Base-by-base conservation (phyloP, 2,329 filamentous ascomycete species). In the Dothideomycetidae sp. region DNA sequence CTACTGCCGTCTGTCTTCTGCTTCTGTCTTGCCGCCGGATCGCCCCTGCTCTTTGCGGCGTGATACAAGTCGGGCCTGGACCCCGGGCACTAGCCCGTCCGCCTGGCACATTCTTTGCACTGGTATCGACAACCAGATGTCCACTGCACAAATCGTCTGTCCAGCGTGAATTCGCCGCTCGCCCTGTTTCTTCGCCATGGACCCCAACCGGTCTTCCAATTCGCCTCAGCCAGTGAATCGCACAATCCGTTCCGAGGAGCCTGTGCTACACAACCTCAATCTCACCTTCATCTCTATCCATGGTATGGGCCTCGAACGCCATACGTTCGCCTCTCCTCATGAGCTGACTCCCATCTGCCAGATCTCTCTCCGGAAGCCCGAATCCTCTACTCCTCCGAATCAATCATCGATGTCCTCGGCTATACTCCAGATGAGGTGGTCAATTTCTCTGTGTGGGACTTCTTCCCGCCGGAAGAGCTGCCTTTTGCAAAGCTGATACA, bases 211-310 rank as follows among this genome's bases (percentile, higher is more conserved):
- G 14, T 29, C 29, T 19, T 31, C 36, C 19, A 5, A 21, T 29
- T 38, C 36, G 29, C 36, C 33, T 14, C 18, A 26, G 9, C 21
- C 17, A 16, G 12, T 9, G 18, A 19, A 36, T 29, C 19, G 28
- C 23, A 38, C 36, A 28, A 12, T 38, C 3, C 13, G 31, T 5
- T 11, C 36, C 30, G 36, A 38, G n/a, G 36, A 38, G 9, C 36
- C 36, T 14, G 18, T 33, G 33, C 17, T 13, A 5, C 31, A 38
- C 29, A 38, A 38, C 17, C 18, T 45, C 29, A 41, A 45, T 17
- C 36, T 45, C 48, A 90, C 83, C 19, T 92, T 92, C 62, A 90
- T 92, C 63, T 85, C 82, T 48, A 90, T 92, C 54, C 83, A 90
- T 55, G 83, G 83, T 81, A 62, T 63, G 75, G 19, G 19, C 28